phyloP scores from a whole-genome alignment of 768 basidiomycete species.

The Mycena crocata region DNA sequence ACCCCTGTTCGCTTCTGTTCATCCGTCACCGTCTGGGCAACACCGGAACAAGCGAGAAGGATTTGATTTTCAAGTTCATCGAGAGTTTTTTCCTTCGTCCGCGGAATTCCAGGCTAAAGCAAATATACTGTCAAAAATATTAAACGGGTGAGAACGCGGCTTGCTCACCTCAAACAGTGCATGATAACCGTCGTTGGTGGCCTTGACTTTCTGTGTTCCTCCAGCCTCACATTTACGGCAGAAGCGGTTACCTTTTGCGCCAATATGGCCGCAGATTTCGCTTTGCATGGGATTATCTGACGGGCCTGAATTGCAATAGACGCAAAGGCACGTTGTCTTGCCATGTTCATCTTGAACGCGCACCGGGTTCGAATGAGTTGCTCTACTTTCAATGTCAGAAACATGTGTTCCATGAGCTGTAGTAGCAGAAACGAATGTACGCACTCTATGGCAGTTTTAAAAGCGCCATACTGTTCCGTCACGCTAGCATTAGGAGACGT shows the following conservation, averaged over 20 bases:
- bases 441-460: slow-evolving; percentile 41
- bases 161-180: slow-evolving; percentile 3
- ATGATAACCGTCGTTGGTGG: neutral
- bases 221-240: slow-evolving; percentile 7
- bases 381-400: neutral
- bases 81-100: slow-evolving; percentile 36
- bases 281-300: slow-evolving; percentile 4
- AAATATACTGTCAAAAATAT: neutral
- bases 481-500: slow-evolving; percentile 50
- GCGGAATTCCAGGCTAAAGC: slow-evolving; percentile 38
- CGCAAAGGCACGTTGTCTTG: neutral
- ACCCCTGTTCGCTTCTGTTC: slow-evolving; percentile 48
- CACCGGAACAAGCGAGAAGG: slow-evolving; percentile 43
- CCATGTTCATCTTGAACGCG: neutral
- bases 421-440: neutral
- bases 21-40: slow-evolving; percentile 40
- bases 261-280: neutral
- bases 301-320: neutral
- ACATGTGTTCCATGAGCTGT: neutral
- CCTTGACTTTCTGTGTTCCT: slow-evolving; percentile 42
- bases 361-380: neutral
- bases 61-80: slow-evolving; percentile 45
- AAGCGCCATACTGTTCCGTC: slow-evolving; percentile 50
- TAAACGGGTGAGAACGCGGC: too few relatives aligned
- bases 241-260: neutral